Percentiles rank a stretch among this genome's conserved stretches.
These are phyloP conservation scores for Nicotiana undulata DNA, from an alignment of 257 asterid genomes.

Conservation along the genomic window DNA sequence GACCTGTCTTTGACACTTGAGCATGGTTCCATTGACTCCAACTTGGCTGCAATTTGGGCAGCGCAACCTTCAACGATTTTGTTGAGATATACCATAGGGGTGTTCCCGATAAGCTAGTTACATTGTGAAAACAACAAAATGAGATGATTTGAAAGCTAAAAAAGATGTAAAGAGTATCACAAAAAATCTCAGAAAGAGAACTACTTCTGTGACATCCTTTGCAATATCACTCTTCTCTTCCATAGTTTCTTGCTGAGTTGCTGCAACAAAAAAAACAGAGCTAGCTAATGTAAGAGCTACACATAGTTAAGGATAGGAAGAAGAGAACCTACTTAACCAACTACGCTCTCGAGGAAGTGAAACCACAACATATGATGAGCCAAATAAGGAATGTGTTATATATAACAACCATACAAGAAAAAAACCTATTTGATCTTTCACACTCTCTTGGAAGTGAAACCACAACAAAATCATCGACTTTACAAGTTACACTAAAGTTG, in stretches of 20 bases:
- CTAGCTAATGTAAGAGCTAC: neutral
- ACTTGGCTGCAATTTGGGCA: conserved; percentile 36
- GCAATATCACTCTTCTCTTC: conserved; percentile 25
- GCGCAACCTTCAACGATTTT: conserved; percentile 35
- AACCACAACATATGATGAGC: neutral
- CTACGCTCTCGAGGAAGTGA: neutral
- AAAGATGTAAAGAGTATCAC: neutral
- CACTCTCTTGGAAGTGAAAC: neutral
- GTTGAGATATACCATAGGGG: conserved; percentile 46
- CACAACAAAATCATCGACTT: neutral
- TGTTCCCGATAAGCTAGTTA: conserved; percentile 31
- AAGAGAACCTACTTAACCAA: neutral
- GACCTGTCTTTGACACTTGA: conserved; percentile 49
- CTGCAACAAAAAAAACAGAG: conserved; percentile 14
- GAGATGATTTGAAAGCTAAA: neutral
- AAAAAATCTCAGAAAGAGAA: neutral
- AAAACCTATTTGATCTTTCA: neutral
- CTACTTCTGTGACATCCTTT: conserved; percentile 34
- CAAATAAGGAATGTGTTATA: neutral
- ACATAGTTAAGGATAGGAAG: neutral
- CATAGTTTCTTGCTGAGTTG: conserved; percentile 9
- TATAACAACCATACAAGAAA: neutral
- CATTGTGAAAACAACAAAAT: neutral
- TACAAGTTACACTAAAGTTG: neutral
- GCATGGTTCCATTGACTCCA: conserved; percentile 43